A percentile compares a stretch with the other conserved stretches of the same genome.
These are phyloP conservation scores for Gremmenia infestans DNA, from an alignment of 2,329 filamentous ascomycete genomes.

Conservation along the genomic window DNA sequence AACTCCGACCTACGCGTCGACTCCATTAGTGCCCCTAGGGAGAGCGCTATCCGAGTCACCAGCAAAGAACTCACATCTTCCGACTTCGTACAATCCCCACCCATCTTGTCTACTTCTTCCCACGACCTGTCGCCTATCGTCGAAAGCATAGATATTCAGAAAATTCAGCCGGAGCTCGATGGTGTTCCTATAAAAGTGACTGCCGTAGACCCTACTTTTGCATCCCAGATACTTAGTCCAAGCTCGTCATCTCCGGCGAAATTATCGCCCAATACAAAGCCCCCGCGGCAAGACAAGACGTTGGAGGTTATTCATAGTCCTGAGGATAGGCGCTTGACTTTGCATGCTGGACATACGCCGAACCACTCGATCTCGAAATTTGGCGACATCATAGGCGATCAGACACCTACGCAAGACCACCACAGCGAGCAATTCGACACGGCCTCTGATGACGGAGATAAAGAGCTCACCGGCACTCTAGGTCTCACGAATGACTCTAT, in stretches of 20 bases:
- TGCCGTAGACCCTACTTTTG: conserved; percentile 38
- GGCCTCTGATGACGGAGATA: conserved; percentile 21
- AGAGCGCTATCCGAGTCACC: conserved; percentile 27
- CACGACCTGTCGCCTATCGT: conserved; percentile 18
- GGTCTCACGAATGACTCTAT: conserved; percentile 20
- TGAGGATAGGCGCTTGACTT: conserved; percentile 48
- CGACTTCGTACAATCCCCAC: conserved; percentile 26
- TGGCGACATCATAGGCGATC: conserved; percentile 21
- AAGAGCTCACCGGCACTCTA: conserved; percentile 22
- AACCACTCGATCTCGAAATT: conserved; percentile 52
- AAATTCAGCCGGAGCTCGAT: conserved; percentile 55
- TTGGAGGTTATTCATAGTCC: conserved; percentile 21
- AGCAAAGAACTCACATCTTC: conserved; percentile 29
- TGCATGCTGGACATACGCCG: conserved; percentile 60
- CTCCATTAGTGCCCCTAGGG: conserved; percentile 21
- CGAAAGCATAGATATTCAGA: conserved; percentile 50
- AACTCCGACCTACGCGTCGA: conserved; percentile 26
- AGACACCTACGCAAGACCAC: conserved; percentile 25
- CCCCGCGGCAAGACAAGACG: conserved; percentile 17
- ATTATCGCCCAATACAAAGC: conserved; percentile 20
- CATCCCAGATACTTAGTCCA: conserved; percentile 27
- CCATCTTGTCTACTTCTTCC: background rate
- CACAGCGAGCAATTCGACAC: conserved; percentile 2
- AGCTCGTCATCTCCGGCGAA: conserved; percentile 20
- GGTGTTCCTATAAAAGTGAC: conserved; percentile 52